Base-by-base conservation (phyloP, 2,329 filamentous ascomycete genomes). In the Penicillium expansum region DNA sequence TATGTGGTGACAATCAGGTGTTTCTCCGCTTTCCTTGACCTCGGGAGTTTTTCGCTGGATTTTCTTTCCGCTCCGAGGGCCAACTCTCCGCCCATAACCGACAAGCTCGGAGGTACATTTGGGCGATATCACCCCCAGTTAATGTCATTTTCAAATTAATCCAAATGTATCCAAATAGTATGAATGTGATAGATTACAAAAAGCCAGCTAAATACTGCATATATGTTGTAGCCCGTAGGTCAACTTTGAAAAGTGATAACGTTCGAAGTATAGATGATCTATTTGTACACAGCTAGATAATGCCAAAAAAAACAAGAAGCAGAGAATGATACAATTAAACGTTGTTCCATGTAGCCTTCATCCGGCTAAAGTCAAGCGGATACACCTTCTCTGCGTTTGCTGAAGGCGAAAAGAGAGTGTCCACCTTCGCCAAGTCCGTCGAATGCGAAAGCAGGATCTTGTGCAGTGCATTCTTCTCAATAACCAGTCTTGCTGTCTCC, bases 401-500 rank as follows among this genome's bases (percentile, higher is more conserved):
- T 33, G 54, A 47, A 18, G 53, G 53, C 11, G 53, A 56, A 27
- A 52, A 56, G 29, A 56, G 27, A 8, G 39, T 56, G 48, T 57
- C 53, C 30, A 27, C 56, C 42, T 52, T 67, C 32, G 64, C 66
- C 63, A 79, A 58, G 64, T 79, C 77, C 55, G 66, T 73, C 44
- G 76, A 77, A 71, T 96, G 92, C 63, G 81, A 77, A 70, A 80
- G 76, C 68, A 97, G 82, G 71, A 97, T 85, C 72, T 84, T 82
- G 73, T 87, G 83, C 69, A 99, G 80, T 35, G 93, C 93, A 41
- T 79, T 77, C 73, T 89, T 85, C 83, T 99, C 94, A 68, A 99
- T 86, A 58, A 99, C 86, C 59, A 99, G 79, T 68, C 92, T 86
- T 52, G 90, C 89, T 52, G 88, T 86, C 79, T 94, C 90, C 64